A percentile compares a stretch with the other conserved stretches of the same genome.
These are phyloP conservation scores for Pholiota adiposa DNA, from an alignment of 1,284 basidiomycete genomes.

Conservation along the genomic window DNA sequence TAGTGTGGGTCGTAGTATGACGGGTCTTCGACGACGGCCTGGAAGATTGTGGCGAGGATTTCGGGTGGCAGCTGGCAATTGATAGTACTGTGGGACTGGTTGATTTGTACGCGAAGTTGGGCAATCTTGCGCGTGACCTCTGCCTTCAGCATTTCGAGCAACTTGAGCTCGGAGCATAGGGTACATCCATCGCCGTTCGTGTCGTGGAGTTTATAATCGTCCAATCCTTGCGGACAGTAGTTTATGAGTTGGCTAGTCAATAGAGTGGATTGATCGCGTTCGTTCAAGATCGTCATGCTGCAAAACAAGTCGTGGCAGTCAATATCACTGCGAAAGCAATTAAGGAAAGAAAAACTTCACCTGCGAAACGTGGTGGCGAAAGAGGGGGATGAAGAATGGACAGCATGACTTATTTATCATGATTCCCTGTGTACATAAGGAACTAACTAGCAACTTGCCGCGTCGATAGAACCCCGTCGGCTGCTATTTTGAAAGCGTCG, in stretches of 20 bases:
- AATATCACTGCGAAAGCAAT: not conserved
- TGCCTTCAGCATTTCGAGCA: conserved; percentile 1
- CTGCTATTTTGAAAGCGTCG: not conserved
- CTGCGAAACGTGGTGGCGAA: not conserved
- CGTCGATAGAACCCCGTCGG: not conserved
- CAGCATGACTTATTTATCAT: conserved; percentile 1
- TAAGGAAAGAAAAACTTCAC: not conserved
- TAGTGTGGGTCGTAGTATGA: not conserved
- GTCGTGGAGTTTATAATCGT: not conserved
- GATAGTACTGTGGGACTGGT: conserved; percentile 5
- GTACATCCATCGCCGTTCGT: not conserved
- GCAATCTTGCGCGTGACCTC: conserved; percentile 2
- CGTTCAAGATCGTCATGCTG: not conserved
- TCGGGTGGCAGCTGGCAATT: conserved; percentile 2
- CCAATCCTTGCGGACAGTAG: not conserved
- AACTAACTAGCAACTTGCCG: not conserved
- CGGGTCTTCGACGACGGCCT: not conserved
- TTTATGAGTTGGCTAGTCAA: not conserved
- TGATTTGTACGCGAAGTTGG: conserved; percentile 7
- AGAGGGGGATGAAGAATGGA: not conserved
- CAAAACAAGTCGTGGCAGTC: not conserved
- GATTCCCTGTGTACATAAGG: not conserved
- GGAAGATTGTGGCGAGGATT: conserved; percentile 6
- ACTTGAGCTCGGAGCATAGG: conserved; percentile 4
- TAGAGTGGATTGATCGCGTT: not conserved